Evolutionary conservation across 2,329 filamentous ascomycete genomes (phyloP), one percentile per base, ranked within the genome.

Genomic region (Leptodontidium sp.): DNA sequence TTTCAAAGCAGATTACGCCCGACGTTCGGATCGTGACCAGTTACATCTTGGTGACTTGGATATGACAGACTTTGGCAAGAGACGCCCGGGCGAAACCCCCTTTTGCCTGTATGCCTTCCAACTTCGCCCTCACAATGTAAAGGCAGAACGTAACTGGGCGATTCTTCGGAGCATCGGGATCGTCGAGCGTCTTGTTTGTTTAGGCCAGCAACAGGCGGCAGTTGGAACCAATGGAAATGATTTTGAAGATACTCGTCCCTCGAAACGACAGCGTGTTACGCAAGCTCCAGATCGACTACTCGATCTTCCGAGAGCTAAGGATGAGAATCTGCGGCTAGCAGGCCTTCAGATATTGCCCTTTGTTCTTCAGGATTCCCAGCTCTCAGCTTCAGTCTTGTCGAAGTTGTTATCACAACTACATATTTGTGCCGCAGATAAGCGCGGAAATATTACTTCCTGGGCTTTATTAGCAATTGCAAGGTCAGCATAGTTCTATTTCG

Each of bases 391-490:
- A 40, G 86, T 88, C 12, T 80, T 91, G 32, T 79, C 81, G 5
- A 82, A 84, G 0, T 78, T 91, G 4, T 77, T 96, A 2, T 83
- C 85, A 9, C 85, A 86, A 53, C 80, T 97, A 17, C 81, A 84
- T 17, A 79, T 81, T 12, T 84, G 86, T 64, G 87, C 91, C 53
- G 84, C 87, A 11, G 91, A 96, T 75, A 94, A 97, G 75, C 89
- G 91, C 72, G 81, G 82, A 15, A 79, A 80, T 9, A 82, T 90
- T 50, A 87, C 90, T 8, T 93, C 90, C 0, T 99, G 96, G 96
- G 91, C 93, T 21, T 88, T 97, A 83, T 79, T 98, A 64, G 91
- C 90, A n/a, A 88, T 93, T 77, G 85, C 93, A 71, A 93, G 92
- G 93, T 94, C 82, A 77, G 85, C 80, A 29, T 6, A 24, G 15